A percentile compares a stretch with the other conserved stretches of the same genome.
These are phyloP conservation scores for Pichia sp. DNA, from an alignment of 1,139 yeast genomes.

Conservation along the genomic window DNA sequence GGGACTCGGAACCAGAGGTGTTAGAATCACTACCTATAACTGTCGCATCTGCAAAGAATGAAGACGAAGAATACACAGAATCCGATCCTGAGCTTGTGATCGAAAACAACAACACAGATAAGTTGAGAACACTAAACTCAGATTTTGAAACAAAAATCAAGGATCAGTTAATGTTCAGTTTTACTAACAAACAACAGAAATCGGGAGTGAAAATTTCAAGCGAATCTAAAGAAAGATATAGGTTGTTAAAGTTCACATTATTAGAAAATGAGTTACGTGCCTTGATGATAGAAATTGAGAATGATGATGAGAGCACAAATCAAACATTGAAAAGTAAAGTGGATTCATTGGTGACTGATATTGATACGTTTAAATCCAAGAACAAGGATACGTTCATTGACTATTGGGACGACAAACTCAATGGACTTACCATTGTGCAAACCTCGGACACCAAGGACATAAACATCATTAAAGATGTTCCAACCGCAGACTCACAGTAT, in stretches of 20 bases:
- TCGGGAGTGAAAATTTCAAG: not conserved
- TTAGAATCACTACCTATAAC: conserved; percentile 20
- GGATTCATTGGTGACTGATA: conserved; percentile 11
- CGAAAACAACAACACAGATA: conserved; percentile 6
- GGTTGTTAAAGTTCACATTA: conserved; percentile 17
- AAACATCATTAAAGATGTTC: too few species aligned
- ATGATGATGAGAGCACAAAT: conserved; percentile 9
- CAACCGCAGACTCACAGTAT: not conserved
- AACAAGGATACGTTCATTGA: conserved; percentile 11
- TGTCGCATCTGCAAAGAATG: not conserved
- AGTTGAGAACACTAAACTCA: conserved; percentile 2
- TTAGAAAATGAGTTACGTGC: conserved; percentile 22
- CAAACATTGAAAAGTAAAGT: conserved; percentile 10
- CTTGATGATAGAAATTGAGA: conserved; percentile 16
- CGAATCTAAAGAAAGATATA: conserved; percentile 6
- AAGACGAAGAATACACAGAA: not conserved
- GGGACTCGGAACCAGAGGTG: conserved; percentile 22
- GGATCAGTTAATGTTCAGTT: conserved; percentile 3
- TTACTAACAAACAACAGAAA: not conserved
- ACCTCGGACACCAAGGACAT: too few species aligned
- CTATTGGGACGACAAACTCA: conserved; percentile 18
- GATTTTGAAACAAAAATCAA: conserved; percentile 14
- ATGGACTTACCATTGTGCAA: too few species aligned
- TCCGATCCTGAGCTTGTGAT: conserved; percentile 2
- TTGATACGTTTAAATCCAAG: conserved; percentile 7